Evolutionary conservation across 257 asterid genomes (phyloP).

Genomic region (Fraxinus cuspidata): DNA sequence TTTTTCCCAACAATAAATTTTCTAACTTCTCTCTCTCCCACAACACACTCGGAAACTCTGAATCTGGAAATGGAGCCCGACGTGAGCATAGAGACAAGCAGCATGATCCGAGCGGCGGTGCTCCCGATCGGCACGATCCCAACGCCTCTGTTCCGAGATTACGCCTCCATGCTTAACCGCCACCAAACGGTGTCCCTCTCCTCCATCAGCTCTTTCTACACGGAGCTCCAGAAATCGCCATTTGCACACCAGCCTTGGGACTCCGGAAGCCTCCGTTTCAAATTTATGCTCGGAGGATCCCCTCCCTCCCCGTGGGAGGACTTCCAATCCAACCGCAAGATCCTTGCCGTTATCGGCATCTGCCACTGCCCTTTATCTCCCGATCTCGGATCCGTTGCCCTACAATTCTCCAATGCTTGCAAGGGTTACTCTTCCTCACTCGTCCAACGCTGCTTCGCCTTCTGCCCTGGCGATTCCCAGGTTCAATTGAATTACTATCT

Average conservation of each 20-base stretch:
- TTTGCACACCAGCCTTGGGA: conserved; percentile 92
- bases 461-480: conserved; percentile 92
- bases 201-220: conserved; percentile 94
- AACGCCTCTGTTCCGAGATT: conserved; percentile 68
- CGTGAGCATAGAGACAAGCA: conserved; percentile 91
- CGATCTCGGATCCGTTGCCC: conserved; percentile 71
- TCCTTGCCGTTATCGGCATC: conserved; percentile 82
- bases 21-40: not conserved
- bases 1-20: not conserved
- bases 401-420: conserved; percentile 56
- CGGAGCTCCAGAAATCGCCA: conserved; percentile 97
- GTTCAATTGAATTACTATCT: conserved; percentile 32
- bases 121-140: conserved; percentile 76
- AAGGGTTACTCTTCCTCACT: conserved; percentile 81
- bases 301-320: conserved; percentile 99
- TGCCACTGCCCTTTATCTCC: conserved; percentile 91
- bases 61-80: conserved; percentile 81
- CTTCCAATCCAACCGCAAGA: conserved; percentile 86
- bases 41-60: conserved; percentile 10
- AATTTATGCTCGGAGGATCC: conserved; percentile 85
- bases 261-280: conserved; percentile 81
- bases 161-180: conserved; percentile 77
- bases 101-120: conserved; percentile 95
- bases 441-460: conserved; percentile 90
- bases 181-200: conserved; percentile 80